Evolutionary conservation across 306 rosid genomes (phyloP), one percentile per base, ranked within the genome.

Genomic region (Urtica urens): DNA sequence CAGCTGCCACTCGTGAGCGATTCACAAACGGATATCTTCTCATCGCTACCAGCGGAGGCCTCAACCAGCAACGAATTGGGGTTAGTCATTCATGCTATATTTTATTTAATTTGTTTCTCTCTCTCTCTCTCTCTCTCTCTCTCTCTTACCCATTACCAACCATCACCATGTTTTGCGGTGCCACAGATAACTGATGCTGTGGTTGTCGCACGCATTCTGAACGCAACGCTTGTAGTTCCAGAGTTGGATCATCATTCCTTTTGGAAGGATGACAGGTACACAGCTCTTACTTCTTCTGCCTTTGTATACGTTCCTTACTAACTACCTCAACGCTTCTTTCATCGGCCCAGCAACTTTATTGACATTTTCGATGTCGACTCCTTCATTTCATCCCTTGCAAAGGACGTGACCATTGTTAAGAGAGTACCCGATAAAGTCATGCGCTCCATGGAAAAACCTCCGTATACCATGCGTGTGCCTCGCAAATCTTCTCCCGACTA

Each of bases 391-490:
- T 79, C 74, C 55, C 96, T 92, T 18, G 77, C 92, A 51, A 82
- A 82, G 68, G 99, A 92, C 51, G 75, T 92, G 57, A 60, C 93
- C 27, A 75, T 92, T 42, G 73, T 92, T 44, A 83, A 77, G 63
- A 85, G 93, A 78, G 96, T 85, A 69, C 96, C 99, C 30, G 79
- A 79, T 61, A 85, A 85, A 67, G 52, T 82, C 38, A 92, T 92
- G 99, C 80, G 93, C 35, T 70, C 83, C 50, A 85, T 92, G 99
- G 99, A 92, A 10, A 92, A 92, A 68, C 99, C 99, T 45, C 99
- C 99, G 37, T 92, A 92, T 62, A 85, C 93, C 26, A 92, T 92
- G 96, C 96, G 99, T 14, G 99, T 92, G 48, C 99, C 99, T 3
- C 79, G 99, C 75, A 92, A 85, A 72, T 92, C 99, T 14, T 87